Percentiles rank a stretch among this genome's conserved stretches.
Conservation (phyloP, 768 basidiomycete species). For the Agrocybe pediades region DNA sequence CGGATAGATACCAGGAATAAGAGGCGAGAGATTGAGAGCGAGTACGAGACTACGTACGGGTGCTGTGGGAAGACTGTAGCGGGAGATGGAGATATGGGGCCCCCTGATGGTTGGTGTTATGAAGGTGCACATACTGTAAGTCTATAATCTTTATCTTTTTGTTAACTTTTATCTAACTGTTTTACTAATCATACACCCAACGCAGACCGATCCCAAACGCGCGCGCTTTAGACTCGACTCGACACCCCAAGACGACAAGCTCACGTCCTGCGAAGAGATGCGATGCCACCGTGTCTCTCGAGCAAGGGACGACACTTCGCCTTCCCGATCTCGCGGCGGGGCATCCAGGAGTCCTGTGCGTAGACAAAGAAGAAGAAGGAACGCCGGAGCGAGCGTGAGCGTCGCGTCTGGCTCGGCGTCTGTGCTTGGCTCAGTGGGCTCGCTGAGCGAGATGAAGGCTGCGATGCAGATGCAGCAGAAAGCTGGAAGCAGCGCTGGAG, state of each 20-base stretch:
- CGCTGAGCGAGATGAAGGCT: background rate
- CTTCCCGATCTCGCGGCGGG: conserved; percentile 18
- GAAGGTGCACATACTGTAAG: conserved; percentile 78
- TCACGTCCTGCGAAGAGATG: conserved; percentile 56
- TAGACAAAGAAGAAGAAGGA: conserved; percentile 28
- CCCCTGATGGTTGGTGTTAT: conserved; percentile 87
- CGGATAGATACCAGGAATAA: background rate
- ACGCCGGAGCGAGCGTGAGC: conserved; percentile 9
- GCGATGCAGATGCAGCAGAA: conserved; percentile 8
- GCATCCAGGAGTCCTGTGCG: background rate
- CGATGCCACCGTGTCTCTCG: conserved; percentile 47
- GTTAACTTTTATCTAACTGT: conserved; percentile 15
- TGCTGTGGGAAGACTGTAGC: conserved; percentile 76
- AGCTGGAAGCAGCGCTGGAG: background rate
- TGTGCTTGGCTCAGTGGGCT: too few species aligned
- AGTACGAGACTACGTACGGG: conserved; percentile 62
- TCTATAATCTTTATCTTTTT: conserved; percentile 19
- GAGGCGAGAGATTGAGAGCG: conserved; percentile 29
- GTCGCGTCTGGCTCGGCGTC: background rate
- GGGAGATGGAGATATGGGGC: conserved; percentile 79
- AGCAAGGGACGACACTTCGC: conserved; percentile 30
- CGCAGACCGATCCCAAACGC: conserved; percentile 70
- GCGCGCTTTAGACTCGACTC: conserved; percentile 82
- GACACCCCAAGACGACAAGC: conserved; percentile 64
- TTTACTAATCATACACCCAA: conserved; percentile 13